These are phyloP conservation scores for Sarocladium brachiariae DNA, from an alignment of 2,329 filamentous ascomycete species.

Conservation along the genomic window DNA sequence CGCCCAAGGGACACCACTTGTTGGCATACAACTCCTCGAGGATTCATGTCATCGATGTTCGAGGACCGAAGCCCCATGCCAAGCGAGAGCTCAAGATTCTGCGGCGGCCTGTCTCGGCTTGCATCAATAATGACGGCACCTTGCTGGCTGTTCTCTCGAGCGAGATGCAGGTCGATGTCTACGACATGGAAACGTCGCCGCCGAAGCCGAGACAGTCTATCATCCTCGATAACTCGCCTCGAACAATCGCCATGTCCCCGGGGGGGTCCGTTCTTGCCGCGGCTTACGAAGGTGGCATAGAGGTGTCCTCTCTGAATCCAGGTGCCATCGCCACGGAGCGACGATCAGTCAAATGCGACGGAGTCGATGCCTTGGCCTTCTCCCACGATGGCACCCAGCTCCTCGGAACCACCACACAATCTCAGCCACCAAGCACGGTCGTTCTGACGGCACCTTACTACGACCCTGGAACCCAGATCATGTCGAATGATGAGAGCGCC, in stretches of 20 bases:
- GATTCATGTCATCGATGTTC: slow-evolving; percentile 70
- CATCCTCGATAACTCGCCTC: slow-evolving; percentile 69
- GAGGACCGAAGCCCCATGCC: slow-evolving; percentile 44
- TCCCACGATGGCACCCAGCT: slow-evolving; percentile 73
- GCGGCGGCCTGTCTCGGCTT: slow-evolving; percentile 66
- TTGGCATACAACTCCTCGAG: slow-evolving; percentile 81
- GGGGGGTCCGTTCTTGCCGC: slow-evolving; percentile 76
- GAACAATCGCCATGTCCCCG: slow-evolving; percentile 73
- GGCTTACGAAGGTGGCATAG: slow-evolving; percentile 82
- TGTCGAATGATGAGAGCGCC: slow-evolving; percentile 61
- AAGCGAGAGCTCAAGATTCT: slow-evolving; percentile 74
- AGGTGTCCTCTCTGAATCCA: slow-evolving; percentile 69
- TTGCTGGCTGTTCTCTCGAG: slow-evolving; percentile 73
- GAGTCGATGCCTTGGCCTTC: slow-evolving; percentile 67
- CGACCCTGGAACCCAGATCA: slow-evolving; percentile 59
- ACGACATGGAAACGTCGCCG: slow-evolving; percentile 58
- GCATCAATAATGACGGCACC: slow-evolving; percentile 71
- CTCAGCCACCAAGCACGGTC: slow-evolving; percentile 61
- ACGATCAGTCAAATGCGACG: slow-evolving; percentile 71
- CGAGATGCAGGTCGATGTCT: slow-evolving; percentile 81
- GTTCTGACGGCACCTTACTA: slow-evolving; percentile 76
- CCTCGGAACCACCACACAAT: slow-evolving; percentile 58
- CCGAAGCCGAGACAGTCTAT: slow-evolving; percentile 69
- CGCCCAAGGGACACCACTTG: slow-evolving; percentile 65
- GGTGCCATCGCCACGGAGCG: slow-evolving; percentile 58